Conservation (phyloP, 768 basidiomycete species). For the Leccinum rimulosum region DNA sequence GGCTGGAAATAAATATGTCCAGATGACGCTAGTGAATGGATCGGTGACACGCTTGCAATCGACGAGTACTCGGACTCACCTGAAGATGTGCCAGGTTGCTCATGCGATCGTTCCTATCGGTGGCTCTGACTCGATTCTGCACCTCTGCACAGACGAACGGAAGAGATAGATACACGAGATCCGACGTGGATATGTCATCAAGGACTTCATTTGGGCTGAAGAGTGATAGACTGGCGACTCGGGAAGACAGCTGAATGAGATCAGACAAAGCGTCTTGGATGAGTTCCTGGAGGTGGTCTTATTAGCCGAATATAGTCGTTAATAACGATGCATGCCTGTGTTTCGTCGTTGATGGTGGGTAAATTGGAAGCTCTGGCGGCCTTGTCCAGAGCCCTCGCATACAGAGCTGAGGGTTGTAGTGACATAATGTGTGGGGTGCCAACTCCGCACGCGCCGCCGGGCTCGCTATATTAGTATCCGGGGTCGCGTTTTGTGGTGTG, state of each 20-base stretch:
- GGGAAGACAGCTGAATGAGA: slow-evolving; percentile 49
- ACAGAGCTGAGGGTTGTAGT: slow-evolving; percentile 37
- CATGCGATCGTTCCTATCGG: slow-evolving; percentile 57
- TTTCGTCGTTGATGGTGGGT: slow-evolving; percentile 42
- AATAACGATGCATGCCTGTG: slow-evolving; percentile 38
- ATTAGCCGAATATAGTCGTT: slow-evolving; percentile 7
- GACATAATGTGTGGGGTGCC: slow-evolving; percentile 16
- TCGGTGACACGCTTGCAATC: slow-evolving; percentile 1
- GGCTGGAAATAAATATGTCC: slow-evolving; percentile 42
- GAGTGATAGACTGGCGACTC: slow-evolving; percentile 59
- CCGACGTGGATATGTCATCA: slow-evolving; percentile 76
- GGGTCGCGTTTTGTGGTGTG: background rate
- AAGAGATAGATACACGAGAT: slow-evolving; percentile 73
- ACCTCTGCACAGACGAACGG: slow-evolving; percentile 69
- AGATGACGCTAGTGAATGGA: slow-evolving; percentile 44
- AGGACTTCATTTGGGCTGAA: slow-evolving; percentile 84
- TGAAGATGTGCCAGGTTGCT: slow-evolving; percentile 51
- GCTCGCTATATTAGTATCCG: background rate
- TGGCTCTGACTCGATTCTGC: slow-evolving; percentile 55
- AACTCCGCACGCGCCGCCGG: too few relatives aligned
- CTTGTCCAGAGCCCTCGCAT: slow-evolving; percentile 38
- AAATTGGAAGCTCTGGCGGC: slow-evolving; percentile 39
- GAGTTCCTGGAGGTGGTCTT: slow-evolving; percentile 47
- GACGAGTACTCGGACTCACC: slow-evolving; percentile 41
- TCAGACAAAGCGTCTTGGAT: slow-evolving; percentile 54